phyloP scores from a whole-genome alignment of 495 filamentous ascomycete genomes.

The Aspergillus biplanus region DNA sequence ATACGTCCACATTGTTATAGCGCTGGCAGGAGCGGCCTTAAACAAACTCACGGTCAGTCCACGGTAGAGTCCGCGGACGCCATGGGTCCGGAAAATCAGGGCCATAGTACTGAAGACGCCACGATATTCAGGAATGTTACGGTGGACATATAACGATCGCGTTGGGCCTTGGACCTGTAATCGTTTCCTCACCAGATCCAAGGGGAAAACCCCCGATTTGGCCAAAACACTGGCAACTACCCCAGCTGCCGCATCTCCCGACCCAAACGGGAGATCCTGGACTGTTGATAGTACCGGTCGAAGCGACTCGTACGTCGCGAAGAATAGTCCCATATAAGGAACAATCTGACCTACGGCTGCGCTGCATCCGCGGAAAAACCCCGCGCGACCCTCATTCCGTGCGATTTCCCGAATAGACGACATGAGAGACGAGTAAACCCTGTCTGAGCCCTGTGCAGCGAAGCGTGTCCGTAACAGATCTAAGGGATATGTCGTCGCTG shows the following conservation, averaged over 20 bases:
- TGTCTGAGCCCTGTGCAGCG: constrained; percentile 87
- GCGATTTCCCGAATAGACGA: constrained; percentile 72
- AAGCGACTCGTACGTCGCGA: constrained; percentile 80
- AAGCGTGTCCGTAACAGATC: constrained; percentile 94
- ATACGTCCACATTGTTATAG: constrained; percentile 99
- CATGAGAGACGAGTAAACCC: constrained; percentile 71
- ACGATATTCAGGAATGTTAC: constrained; percentile 83
- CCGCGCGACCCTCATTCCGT: constrained; percentile 70
- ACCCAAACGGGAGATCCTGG: constrained; percentile 67
- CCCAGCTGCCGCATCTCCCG: constrained; percentile 80
- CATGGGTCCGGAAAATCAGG: constrained; percentile 72
- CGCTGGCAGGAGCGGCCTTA: constrained; percentile 94
- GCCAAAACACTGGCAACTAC: constrained; percentile 75
- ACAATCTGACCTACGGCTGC: constrained; percentile 85
- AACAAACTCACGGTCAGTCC: constrained; percentile 86
- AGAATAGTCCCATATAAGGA: constrained; percentile 96
- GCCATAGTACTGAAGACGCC: constrained; percentile 67
- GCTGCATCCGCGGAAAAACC: constrained; percentile 84
- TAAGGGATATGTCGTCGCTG: constrained; percentile 85
- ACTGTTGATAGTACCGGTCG: constrained; percentile 54
- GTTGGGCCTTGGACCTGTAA: constrained; percentile 96
- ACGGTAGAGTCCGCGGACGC: constrained; percentile 79
- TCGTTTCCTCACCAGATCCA: constrained; percentile 92
- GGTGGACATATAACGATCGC: constrained; percentile 73
- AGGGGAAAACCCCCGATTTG: constrained; percentile 88